Base-by-base conservation (phyloP, 1,139 yeast genomes). In the Yamadazyma triangularis region DNA sequence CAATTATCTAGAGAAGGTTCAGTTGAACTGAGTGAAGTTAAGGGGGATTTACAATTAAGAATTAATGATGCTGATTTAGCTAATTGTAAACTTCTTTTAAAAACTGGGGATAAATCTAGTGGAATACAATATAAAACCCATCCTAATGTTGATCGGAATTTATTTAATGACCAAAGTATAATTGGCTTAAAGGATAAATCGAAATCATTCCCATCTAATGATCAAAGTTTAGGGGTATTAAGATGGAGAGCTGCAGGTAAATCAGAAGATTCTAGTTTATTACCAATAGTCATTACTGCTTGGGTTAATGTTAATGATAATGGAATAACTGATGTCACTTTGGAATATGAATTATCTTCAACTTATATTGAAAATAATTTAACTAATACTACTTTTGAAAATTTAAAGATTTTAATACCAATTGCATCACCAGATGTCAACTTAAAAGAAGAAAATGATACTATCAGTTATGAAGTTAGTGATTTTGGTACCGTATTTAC, bases 11-110 rank as follows among this genome's bases (percentile, higher is more conserved):
- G 97, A 51, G 96, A 89, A 48, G 97, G 97, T 28, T 70, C 84
- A 1, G 65, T 88, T 36, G 56, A 72, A 32, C 66, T 77, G 18
- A 76, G 88, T 28, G 96, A 89, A 53, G 73, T 88, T 38, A 87
- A 87, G 59, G 98, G 98, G 54, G 94, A 84, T 46, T 69, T 91
- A 47, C 95, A 87, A 59, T 69, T 91, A 53, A 80, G 96, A 57
- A 79, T 91, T 45, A 88, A 84, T 53, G 75, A 87, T 47, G 66
- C 82, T 10, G 73, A 70, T 21, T 68, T 81, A 41, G 77, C 94
- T 13, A 73, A 73, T 42, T 73, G 87, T 36, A 77, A 75, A 52
- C 70, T 89, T 35, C 54, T 77, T 39, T 67, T 89, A 40, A 55
- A 66, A 28, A 66, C 78, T 24, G 69, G 58, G 27, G 68, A 66